Percentiles rank a stretch among this genome's conserved stretches.
Conservation (phyloP, 106 monocot genomes). For the Vanilla planifolia region DNA sequence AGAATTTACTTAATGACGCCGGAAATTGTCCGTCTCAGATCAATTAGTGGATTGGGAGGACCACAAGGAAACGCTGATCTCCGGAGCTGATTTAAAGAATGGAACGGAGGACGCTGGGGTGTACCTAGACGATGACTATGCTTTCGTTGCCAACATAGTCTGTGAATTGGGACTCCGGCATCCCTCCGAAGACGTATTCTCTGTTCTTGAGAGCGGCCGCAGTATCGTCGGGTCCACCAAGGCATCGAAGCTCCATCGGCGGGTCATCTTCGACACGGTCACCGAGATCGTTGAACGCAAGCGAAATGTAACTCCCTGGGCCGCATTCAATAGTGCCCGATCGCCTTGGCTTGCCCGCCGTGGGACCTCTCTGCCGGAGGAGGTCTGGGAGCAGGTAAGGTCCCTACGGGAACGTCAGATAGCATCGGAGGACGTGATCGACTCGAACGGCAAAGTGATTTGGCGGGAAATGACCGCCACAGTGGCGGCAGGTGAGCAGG, state of each 20-base stretch:
- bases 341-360: background rate
- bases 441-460: slow-evolving; percentile 33
- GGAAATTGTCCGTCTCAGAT: slow-evolving; percentile 14
- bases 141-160: slow-evolving; percentile 54
- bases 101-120: slow-evolving; percentile 5
- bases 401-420: slow-evolving; percentile 14
- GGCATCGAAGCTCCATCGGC: slow-evolving; percentile 31
- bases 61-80: background rate
- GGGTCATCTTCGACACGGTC: slow-evolving; percentile 64
- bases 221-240: background rate
- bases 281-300: slow-evolving; percentile 43
- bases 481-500: slow-evolving; percentile 13
- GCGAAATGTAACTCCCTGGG: slow-evolving; percentile 37
- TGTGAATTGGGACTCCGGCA: slow-evolving; percentile 3
- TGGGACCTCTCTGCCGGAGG: slow-evolving; percentile 2
- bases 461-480: slow-evolving; percentile 42
- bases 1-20: background rate
- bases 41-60: slow-evolving; percentile 29
- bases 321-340: slow-evolving; percentile 21
- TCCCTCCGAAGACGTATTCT: slow-evolving; percentile 14
- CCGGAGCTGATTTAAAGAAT: slow-evolving; percentile 14
- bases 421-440: slow-evolving; percentile 44
- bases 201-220: slow-evolving; percentile 30
- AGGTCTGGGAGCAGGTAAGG: slow-evolving; percentile 66
- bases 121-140: slow-evolving; percentile 49